Percentiles rank a stretch among this genome's conserved stretches.
These are phyloP conservation scores for Hansfordia pulvinata DNA, from an alignment of 2,329 filamentous ascomycete species.

Conservation along the genomic window DNA sequence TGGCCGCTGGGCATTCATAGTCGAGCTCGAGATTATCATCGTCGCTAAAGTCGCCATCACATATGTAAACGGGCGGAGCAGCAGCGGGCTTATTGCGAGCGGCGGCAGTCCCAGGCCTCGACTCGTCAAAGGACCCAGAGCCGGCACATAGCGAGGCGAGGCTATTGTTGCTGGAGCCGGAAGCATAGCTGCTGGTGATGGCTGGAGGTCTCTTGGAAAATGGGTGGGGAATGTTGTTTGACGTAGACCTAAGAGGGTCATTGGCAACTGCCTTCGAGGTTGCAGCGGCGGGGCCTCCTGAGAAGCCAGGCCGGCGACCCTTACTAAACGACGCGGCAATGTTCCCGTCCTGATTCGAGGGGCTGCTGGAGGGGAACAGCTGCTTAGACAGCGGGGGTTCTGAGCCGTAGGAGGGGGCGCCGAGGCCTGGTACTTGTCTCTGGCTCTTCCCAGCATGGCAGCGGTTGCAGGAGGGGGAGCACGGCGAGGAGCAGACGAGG, in stretches of 20 bases:
- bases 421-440: conserved; percentile 21
- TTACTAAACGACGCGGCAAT: conserved; percentile 38
- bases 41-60: conserved; percentile 77
- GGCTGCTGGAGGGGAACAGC: conserved; percentile 44
- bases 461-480: conserved; percentile 4
- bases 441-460: conserved; percentile 15
- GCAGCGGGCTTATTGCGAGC: too few relatives aligned
- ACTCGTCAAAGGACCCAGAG: conserved; percentile 34
- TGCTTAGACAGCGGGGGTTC: conserved; percentile 30
- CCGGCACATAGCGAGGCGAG: conserved; percentile 28
- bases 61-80: conserved; percentile 44
- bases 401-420: too few relatives aligned
- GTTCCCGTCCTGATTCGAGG: conserved; percentile 26
- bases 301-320: conserved; percentile 20
- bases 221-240: conserved; percentile 17
- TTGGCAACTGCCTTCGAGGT: conserved; percentile 24
- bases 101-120: too few relatives aligned
- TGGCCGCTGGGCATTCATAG: conserved; percentile 43
- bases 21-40: conserved; percentile 65
- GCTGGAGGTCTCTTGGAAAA: conserved; percentile 5
- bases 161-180: conserved; percentile 11
- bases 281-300: conserved; percentile 18
- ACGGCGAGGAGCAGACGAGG: conserved; percentile 3
- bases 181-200: conserved; percentile 4
- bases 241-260: conserved; percentile 18